Evolutionary conservation across 2,329 filamentous ascomycete species (phyloP), one percentile per base, ranked within the genome.

Genomic region (Akanthomyces lecanii): DNA sequence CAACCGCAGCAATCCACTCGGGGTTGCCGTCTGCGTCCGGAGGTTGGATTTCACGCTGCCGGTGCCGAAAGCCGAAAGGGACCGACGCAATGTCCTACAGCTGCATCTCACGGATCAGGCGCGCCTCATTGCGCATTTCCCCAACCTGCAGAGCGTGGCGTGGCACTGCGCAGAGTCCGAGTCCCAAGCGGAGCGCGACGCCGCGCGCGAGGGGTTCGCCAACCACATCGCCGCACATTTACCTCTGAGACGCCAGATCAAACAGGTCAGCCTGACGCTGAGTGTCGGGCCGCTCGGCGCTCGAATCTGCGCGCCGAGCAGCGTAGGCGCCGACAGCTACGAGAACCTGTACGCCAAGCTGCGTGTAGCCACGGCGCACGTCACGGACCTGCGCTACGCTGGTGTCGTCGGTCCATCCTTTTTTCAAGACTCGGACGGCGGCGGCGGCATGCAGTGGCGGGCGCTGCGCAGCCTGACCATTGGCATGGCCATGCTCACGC

Each of bases 401-500:
- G 59, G 59, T 1, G 40, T 62, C 25, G 51, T 62, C n/a, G 51
- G 50, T 2, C 50, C 59, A 5, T 36, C 40, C 12, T 18, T 62
- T n/a, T 21, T 62, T 18, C 42, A 23, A 25, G 25, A 23, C 33
- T 36, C 8, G 1, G 4, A 5, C 4, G 23, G n/a, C 4, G 57
- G 5, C 6, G 38, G 7, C 21, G 21, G 21, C 21, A 21, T 21
- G 25, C 33, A 36, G 10, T 62, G 59, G 59, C 40, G 3, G 10
- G 12, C 51, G 40, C 28, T 62, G 59, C 59, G 59, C 28, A 28
- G n/a, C 16, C n/a, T 62, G 28, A 48, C 59, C 2, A 40, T 62
- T 10, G 5, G 28, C 59, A 55, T 62, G 59, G 40, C 51, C 51
- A 42, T 48, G 12, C 42, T 62, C 11, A 25, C 51, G 10, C 28